phyloP scores from a whole-genome alignment of 306 rosid genomes.

The Oxytropis ochrocephala region DNA sequence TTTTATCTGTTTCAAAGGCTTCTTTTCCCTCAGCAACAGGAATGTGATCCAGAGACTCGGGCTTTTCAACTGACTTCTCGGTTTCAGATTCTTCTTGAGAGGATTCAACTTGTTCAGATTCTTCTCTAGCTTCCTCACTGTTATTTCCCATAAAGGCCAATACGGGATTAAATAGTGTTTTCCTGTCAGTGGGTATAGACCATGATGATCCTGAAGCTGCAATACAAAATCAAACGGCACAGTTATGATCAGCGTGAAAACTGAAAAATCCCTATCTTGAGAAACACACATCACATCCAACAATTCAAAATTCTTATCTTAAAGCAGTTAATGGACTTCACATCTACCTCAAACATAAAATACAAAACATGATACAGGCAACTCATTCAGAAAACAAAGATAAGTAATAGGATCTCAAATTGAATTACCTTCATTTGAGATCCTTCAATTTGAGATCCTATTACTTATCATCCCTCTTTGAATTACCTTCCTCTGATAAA shows the following conservation, averaged over 20 bases:
- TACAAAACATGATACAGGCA: constrained; percentile 1
- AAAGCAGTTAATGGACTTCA: neutral
- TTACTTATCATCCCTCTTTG: too few species aligned
- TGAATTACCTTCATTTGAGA: constrained; percentile 70
- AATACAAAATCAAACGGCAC: constrained; percentile 23
- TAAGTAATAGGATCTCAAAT: constrained; percentile 9
- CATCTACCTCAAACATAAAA: constrained; percentile 10
- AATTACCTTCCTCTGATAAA: too few species aligned
- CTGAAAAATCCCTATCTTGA: constrained; percentile 5
- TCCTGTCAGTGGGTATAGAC: constrained; percentile 60
- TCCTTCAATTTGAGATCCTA: too few species aligned
- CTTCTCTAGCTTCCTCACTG: constrained; percentile 43
- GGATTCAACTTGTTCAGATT: constrained; percentile 37
- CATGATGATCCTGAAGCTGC: constrained; percentile 70
- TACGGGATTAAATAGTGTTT: constrained; percentile 65
- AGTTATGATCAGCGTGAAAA: constrained; percentile 22
- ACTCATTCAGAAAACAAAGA: constrained; percentile 4
- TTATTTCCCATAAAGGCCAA: constrained; percentile 70
- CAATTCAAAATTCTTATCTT: neutral
- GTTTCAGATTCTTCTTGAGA: constrained; percentile 32
- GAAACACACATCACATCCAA: neutral
- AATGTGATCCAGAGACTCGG: constrained; percentile 37
- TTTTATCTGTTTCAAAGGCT: constrained; percentile 22
- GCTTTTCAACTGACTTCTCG: constrained; percentile 34
- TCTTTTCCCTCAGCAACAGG: constrained; percentile 38